A percentile compares a stretch with the other conserved stretches of the same genome.
These are phyloP conservation scores for Rickenella mellea DNA, from an alignment of 768 basidiomycete genomes.

Conservation along the genomic window DNA sequence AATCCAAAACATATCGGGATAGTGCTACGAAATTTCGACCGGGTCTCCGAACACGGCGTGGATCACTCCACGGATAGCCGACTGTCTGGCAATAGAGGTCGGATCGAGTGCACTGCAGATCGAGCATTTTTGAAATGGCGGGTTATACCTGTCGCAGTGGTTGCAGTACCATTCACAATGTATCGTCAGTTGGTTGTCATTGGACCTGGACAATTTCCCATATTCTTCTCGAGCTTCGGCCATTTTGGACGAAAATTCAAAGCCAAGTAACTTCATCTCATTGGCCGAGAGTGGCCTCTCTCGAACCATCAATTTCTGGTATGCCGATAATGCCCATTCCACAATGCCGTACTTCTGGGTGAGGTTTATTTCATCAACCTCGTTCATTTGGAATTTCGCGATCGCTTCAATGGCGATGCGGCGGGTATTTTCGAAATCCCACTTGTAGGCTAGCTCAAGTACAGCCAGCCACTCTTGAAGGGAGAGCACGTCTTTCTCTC, in stretches of 20 bases:
- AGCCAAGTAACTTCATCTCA: constrained; percentile 34
- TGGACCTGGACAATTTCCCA: too few relatives aligned
- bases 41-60: too few relatives aligned
- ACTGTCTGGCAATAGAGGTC: too few relatives aligned
- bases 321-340: constrained; percentile 26
- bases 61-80: too few relatives aligned
- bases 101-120: too few relatives aligned
- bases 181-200: too few relatives aligned
- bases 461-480: constrained; percentile 32
- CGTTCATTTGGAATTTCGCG: constrained; percentile 23
- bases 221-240: constrained; percentile 32
- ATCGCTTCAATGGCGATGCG: constrained; percentile 28
- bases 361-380: constrained; percentile 27
- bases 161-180: too few relatives aligned
- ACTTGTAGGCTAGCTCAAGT: constrained; percentile 27
- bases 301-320: constrained; percentile 24
- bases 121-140: too few relatives aligned
- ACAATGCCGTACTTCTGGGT: constrained; percentile 28
- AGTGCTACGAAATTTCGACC: too few relatives aligned
- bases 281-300: constrained; percentile 24
- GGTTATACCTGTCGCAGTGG: too few relatives aligned
- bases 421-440: constrained; percentile 32
- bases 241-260: constrained; percentile 26
- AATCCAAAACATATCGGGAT: too few relatives aligned
- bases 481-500: too few relatives aligned